Conservation (phyloP, 192 early-diverging fungal genomes). For the Chytriomyces confervae region DNA sequence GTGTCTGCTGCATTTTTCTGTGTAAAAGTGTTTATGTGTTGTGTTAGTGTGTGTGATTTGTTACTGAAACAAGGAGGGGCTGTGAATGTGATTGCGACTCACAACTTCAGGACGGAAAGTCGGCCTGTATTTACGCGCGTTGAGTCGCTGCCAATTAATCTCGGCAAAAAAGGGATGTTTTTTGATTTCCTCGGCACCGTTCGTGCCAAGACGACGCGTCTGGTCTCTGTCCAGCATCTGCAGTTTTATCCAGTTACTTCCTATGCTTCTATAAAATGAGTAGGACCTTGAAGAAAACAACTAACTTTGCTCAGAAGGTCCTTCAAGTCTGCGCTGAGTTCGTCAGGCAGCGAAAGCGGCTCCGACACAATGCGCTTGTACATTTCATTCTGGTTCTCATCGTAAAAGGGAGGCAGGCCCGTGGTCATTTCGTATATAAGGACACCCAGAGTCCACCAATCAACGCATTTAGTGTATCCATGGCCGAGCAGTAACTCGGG, state of each 20-base stretch:
- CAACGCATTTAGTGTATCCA: slow-evolving; percentile 82
- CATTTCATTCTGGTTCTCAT: slow-evolving; percentile 82
- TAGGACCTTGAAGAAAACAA: neutral
- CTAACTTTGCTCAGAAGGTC: slow-evolving; percentile 54
- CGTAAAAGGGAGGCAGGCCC: slow-evolving; percentile 90
- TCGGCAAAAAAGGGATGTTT: slow-evolving; percentile 74
- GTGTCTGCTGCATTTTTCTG: slow-evolving; percentile 81
- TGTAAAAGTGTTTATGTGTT: neutral
- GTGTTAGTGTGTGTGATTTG: neutral
- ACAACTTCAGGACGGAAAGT: slow-evolving; percentile 91
- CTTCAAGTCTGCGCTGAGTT: slow-evolving; percentile 36
- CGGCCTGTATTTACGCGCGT: slow-evolving; percentile 88
- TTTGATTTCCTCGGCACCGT: slow-evolving; percentile 71
- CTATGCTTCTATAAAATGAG: slow-evolving; percentile 29
- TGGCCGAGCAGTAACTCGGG: slow-evolving; percentile 90
- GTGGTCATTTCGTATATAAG: slow-evolving; percentile 88
- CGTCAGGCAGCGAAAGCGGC: slow-evolving; percentile 61
- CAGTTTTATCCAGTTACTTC: slow-evolving; percentile 80
- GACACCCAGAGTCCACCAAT: slow-evolving; percentile 96
- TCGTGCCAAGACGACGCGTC: slow-evolving; percentile 67
- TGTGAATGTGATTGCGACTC: neutral
- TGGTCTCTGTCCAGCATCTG: slow-evolving; percentile 81
- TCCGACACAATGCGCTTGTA: slow-evolving; percentile 88
- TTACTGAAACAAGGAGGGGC: neutral
- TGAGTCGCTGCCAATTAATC: slow-evolving; percentile 84